Conservation (phyloP, 129 eudicot species). For the Artemisia tridentata region DNA sequence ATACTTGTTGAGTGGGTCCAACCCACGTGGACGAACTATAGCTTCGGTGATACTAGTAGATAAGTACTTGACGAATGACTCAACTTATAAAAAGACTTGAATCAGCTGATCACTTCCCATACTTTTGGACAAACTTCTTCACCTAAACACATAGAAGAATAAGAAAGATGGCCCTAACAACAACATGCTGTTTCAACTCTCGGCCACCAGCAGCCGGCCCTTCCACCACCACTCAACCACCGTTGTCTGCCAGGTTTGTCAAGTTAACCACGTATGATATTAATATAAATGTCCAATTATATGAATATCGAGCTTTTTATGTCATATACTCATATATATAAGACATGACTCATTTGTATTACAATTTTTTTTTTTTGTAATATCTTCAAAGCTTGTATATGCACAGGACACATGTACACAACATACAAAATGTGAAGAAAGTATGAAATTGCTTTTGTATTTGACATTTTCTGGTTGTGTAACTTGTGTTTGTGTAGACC, state of each 20-base stretch:
- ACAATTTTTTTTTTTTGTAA: no score
- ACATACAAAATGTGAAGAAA: not conserved
- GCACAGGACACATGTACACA: not conserved
- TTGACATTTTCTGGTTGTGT: constrained; percentile 16
- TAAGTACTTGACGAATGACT: constrained; percentile 18
- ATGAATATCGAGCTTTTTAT: no score
- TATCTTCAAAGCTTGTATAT: no score
- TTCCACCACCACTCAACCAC: constrained; percentile 27
- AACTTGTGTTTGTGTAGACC: constrained; percentile 23
- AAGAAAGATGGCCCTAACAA: constrained; percentile 43
- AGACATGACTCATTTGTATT: no score
- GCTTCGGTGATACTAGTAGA: not conserved
- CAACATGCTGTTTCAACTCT: constrained; percentile 41
- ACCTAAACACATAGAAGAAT: constrained; percentile 12
- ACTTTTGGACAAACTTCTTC: constrained; percentile 18
- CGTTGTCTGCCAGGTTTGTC: constrained; percentile 23
- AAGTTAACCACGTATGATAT: constrained; percentile 13
- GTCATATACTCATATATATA: no score
- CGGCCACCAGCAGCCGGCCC: constrained; percentile 34
- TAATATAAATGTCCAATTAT: not conserved
- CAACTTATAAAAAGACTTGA: constrained; percentile 10
- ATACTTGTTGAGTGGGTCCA: constrained; percentile 20
- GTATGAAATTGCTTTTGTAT: not conserved
- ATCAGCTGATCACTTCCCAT: constrained; percentile 19
- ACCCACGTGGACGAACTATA: constrained; percentile 31